phyloP scores from a whole-genome alignment of 2,329 filamentous ascomycete species.

The Exserohilum turcica region DNA sequence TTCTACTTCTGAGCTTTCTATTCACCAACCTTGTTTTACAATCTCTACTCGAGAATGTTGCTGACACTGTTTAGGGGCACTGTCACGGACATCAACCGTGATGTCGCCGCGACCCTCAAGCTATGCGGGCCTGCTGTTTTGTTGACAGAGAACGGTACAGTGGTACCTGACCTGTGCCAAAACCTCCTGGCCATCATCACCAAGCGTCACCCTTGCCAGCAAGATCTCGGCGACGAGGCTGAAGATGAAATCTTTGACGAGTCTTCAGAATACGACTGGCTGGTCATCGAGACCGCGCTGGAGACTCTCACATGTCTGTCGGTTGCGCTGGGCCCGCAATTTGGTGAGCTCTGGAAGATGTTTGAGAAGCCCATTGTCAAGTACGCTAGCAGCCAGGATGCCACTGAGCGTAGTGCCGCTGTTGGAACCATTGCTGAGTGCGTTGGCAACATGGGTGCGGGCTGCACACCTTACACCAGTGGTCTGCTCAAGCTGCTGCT shows the following conservation, averaged over 20 bases:
- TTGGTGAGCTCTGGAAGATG: slow-evolving; percentile 90
- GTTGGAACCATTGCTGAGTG: slow-evolving; percentile 93
- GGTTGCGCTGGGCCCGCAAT: slow-evolving; percentile 77
- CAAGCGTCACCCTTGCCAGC: slow-evolving; percentile 89
- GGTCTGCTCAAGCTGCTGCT: slow-evolving; percentile 78
- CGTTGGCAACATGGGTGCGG: slow-evolving; percentile 78
- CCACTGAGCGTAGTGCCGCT: slow-evolving; percentile 84
- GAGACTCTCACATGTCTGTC: slow-evolving; percentile 88
- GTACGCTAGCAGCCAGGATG: slow-evolving; percentile 83
- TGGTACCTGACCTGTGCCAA: slow-evolving; percentile 76
- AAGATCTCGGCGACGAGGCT: slow-evolving; percentile 83
- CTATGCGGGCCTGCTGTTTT: slow-evolving; percentile 87
- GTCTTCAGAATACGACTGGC: slow-evolving; percentile 96
- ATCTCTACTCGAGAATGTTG: slow-evolving; percentile 8
- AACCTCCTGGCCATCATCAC: slow-evolving; percentile 80
- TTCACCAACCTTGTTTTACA: slow-evolving; percentile 45
- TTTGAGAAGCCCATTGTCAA: slow-evolving; percentile 92
- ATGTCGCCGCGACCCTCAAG: slow-evolving; percentile 87
- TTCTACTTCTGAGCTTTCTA: slow-evolving; percentile 60
- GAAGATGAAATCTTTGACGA: slow-evolving; percentile 70
- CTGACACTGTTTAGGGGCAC: slow-evolving; percentile 65
- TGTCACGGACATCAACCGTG: slow-evolving; percentile 94
- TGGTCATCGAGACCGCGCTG: slow-evolving; percentile 90
- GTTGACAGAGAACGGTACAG: slow-evolving; percentile 65
- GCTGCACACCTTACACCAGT: slow-evolving; percentile 80